Evolutionary conservation across 768 basidiomycete species (phyloP).

Genomic region (Pholiota molesta): DNA sequence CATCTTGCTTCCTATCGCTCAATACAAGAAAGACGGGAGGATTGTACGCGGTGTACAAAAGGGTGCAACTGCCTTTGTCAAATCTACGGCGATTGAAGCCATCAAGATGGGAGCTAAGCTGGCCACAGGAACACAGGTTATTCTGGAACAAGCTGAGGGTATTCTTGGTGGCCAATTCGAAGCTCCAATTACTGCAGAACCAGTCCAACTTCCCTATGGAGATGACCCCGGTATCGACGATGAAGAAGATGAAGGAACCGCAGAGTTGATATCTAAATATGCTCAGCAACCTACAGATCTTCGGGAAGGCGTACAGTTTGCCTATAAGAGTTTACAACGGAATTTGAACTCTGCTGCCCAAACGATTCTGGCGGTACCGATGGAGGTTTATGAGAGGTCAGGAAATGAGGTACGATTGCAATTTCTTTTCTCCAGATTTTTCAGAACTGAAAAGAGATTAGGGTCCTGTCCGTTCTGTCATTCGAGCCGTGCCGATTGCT

Average conservation of each 20-base stretch:
- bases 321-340: conserved; percentile 85
- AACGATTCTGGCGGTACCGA: conserved; percentile 97
- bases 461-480: conserved; percentile 93
- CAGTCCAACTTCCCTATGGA: conserved; percentile 51
- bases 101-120: conserved; percentile 92
- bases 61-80: conserved; percentile 90
- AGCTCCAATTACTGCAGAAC: conserved; percentile 66
- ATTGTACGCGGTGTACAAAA: conserved; percentile 92
- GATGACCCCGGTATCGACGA: conserved; percentile 35
- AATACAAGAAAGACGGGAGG: conserved; percentile 96
- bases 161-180: conserved; percentile 84
- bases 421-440: background rate
- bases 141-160: conserved; percentile 92
- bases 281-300: conserved; percentile 88
- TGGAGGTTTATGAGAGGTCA: conserved; percentile 97
- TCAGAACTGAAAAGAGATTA: conserved; percentile 31
- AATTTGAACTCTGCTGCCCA: conserved; percentile 95
- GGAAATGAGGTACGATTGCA: conserved; percentile 75
- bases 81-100: conserved; percentile 93
- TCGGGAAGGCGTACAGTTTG: conserved; percentile 85
- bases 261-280: conserved; percentile 81
- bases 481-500: conserved; percentile 96
- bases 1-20: conserved; percentile 92
- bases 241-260: conserved; percentile 46
- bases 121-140: conserved; percentile 97